Evolutionary conservation across 192 early-diverging fungal species (phyloP).

Genomic region (Mortierella antarctica): DNA sequence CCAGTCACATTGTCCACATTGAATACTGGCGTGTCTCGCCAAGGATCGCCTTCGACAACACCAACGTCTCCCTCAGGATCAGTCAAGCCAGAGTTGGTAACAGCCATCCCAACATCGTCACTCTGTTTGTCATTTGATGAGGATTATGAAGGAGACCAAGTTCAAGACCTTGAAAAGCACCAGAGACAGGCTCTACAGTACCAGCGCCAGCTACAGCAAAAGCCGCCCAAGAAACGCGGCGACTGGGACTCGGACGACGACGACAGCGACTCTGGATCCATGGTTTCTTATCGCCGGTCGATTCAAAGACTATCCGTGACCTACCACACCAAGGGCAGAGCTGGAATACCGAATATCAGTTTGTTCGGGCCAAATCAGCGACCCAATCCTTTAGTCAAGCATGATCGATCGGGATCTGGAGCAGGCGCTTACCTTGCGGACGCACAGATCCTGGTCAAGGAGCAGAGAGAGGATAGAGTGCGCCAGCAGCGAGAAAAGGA

Average conservation of each 20-base stretch:
- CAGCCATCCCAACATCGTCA: slow-evolving; percentile 24
- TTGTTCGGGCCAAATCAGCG: slow-evolving; percentile 27
- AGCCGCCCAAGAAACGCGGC: slow-evolving; percentile 24
- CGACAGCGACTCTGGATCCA: slow-evolving; percentile 43
- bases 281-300: slow-evolving; percentile 33
- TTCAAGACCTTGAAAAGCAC: slow-evolving; percentile 22
- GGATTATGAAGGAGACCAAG: slow-evolving; percentile 1
- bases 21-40: slow-evolving; percentile 5
- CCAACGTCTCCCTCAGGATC: slow-evolving; percentile 5
- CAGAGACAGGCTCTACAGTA: slow-evolving; percentile 38
- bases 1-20: slow-evolving; percentile 4
- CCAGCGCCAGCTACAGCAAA: slow-evolving; percentile 34
- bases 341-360: slow-evolving; percentile 40
- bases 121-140: slow-evolving; percentile 32
- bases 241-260: slow-evolving; percentile 35
- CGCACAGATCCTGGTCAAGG: slow-evolving; percentile 17
- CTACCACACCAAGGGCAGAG: slow-evolving; percentile 18
- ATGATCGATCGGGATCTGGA: slow-evolving; percentile 16
- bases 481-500: slow-evolving; percentile 15
- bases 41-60: not conserved
- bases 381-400: slow-evolving; percentile 8
- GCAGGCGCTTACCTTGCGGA: not conserved
- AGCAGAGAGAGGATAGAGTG: slow-evolving; percentile 7
- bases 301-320: slow-evolving; percentile 41
- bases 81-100: slow-evolving; percentile 9